Percentiles rank a stretch among this genome's conserved stretches.
phyloP scores from a whole-genome alignment of 768 basidiomycete genomes.

The Agrocybe chaxingu region DNA sequence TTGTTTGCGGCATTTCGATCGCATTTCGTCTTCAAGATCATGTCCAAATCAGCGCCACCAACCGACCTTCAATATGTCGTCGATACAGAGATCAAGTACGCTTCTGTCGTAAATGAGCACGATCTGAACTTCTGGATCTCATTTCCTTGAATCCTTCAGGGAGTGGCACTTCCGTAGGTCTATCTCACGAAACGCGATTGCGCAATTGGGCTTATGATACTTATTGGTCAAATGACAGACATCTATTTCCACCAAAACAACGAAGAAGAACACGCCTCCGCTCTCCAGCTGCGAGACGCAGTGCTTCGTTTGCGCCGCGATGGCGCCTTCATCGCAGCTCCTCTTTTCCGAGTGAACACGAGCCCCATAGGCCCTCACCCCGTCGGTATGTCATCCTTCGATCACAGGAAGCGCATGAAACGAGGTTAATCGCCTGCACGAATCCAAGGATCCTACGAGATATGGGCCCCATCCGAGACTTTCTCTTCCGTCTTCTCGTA shows the following conservation, averaged over 20 bases:
- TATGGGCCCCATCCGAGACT: constrained; percentile 76
- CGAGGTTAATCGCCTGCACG: background rate
- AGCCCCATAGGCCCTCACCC: constrained; percentile 75
- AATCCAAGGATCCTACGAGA: constrained; percentile 68
- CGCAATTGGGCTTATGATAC: background rate
- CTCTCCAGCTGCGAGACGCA: constrained; percentile 67
- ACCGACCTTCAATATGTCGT: constrained; percentile 56
- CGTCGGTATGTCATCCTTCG: constrained; percentile 44
- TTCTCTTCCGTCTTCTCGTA: constrained; percentile 79
- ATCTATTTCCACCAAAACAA: constrained; percentile 79
- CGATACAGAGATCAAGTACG: constrained; percentile 60
- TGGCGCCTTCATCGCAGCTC: constrained; percentile 79
- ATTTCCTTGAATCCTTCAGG: constrained; percentile 28
- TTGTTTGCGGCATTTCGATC: too few relatives aligned
- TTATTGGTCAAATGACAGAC: constrained; percentile 36
- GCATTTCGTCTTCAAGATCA: too few relatives aligned
- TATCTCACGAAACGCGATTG: background rate
- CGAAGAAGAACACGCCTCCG: constrained; percentile 55
- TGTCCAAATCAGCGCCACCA: constrained; percentile 10
- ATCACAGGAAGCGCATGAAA: background rate
- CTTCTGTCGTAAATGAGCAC: background rate
- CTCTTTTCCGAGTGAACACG: constrained; percentile 67
- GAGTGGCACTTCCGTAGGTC: constrained; percentile 79
- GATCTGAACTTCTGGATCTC: background rate
- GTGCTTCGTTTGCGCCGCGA: constrained; percentile 68